These are phyloP conservation scores for Lactarius quietus DNA, from an alignment of 768 basidiomycete species.

Conservation along the genomic window DNA sequence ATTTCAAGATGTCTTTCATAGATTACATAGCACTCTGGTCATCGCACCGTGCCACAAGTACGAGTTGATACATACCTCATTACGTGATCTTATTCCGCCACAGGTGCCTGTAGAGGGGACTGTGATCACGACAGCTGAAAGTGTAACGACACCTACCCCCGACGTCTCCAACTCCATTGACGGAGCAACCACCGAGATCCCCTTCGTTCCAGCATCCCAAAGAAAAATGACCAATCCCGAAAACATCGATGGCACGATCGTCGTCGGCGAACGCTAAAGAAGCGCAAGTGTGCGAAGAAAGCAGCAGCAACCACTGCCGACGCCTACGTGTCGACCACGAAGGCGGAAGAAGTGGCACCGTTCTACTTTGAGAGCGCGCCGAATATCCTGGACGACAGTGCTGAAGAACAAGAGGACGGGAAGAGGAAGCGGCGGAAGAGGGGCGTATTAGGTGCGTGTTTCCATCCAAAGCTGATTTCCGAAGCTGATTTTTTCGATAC, in stretches of 20 bases:
- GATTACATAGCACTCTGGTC: constrained; percentile 62
- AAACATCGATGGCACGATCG: constrained; percentile 57
- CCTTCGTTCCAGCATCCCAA: constrained; percentile 69
- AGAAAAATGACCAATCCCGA: constrained; percentile 38
- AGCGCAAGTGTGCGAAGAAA: too few relatives aligned
- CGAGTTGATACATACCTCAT: constrained; percentile 1
- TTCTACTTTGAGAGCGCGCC: constrained; percentile 70
- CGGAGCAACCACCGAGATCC: constrained; percentile 62
- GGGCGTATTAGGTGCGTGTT: constrained; percentile 17
- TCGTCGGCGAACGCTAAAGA: constrained; percentile 73
- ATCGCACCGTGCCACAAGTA: constrained; percentile 56
- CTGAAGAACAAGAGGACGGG: constrained; percentile 35
- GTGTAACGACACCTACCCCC: constrained; percentile 9
- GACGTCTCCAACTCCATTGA: constrained; percentile 14
- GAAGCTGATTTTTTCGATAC: not conserved
- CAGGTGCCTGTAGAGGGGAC: constrained; percentile 7
- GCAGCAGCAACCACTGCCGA: too few relatives aligned
- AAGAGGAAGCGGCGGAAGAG: constrained; percentile 40
- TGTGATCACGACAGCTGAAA: constrained; percentile 15
- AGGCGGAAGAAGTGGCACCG: too few relatives aligned
- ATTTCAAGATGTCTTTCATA: constrained; percentile 56
- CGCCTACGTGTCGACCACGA: too few relatives aligned
- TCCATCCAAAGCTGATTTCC: not conserved
- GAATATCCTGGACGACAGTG: constrained; percentile 65
- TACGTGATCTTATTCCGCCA: not conserved